Evolutionary conservation across 1,284 basidiomycete species (phyloP).

Genomic region (Ceratobasidium sp.): DNA sequence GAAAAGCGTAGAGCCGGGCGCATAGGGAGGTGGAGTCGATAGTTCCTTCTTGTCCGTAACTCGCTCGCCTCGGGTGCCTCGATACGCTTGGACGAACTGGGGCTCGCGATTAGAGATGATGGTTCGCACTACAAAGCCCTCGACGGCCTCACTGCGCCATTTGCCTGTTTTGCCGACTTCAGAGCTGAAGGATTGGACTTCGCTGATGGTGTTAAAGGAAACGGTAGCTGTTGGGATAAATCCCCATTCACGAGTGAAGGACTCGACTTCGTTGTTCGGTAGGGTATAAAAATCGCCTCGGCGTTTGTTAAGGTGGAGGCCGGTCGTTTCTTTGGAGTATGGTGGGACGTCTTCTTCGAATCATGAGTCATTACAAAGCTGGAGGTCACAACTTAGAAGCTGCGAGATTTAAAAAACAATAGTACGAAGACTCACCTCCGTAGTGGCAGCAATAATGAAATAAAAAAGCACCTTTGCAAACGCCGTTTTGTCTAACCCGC

Average conservation of each 20-base stretch:
- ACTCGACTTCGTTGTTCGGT: slow-evolving; percentile 75
- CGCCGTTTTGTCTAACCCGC: slow-evolving; percentile 77
- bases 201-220: slow-evolving; percentile 71
- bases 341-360: slow-evolving; percentile 98
- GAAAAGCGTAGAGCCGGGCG: slow-evolving; percentile 89
- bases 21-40: slow-evolving; percentile 68
- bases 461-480: slow-evolving; percentile 86
- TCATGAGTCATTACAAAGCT: slow-evolving; percentile 96
- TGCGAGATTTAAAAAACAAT: neutral
- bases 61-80: slow-evolving; percentile 54
- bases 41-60: slow-evolving; percentile 46
- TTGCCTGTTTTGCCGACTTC: slow-evolving; percentile 75
- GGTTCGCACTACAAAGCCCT: slow-evolving; percentile 96
- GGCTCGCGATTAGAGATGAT: slow-evolving; percentile 62
- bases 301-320: slow-evolving; percentile 89
- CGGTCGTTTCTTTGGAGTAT: slow-evolving; percentile 85
- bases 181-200: slow-evolving; percentile 81
- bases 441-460: slow-evolving; percentile 88
- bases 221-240: slow-evolving; percentile 85
- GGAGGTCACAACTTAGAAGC: slow-evolving; percentile 5
- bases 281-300: slow-evolving; percentile 81
- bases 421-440: slow-evolving; percentile 74
- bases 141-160: slow-evolving; percentile 89
- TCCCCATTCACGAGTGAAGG: slow-evolving; percentile 90
- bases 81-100: slow-evolving; percentile 56